A percentile compares a stretch with the other conserved stretches of the same genome.
Evolutionary conservation across 163 green algal genomes (phyloP).

Genomic region (Chlorella variabilis): DNA sequence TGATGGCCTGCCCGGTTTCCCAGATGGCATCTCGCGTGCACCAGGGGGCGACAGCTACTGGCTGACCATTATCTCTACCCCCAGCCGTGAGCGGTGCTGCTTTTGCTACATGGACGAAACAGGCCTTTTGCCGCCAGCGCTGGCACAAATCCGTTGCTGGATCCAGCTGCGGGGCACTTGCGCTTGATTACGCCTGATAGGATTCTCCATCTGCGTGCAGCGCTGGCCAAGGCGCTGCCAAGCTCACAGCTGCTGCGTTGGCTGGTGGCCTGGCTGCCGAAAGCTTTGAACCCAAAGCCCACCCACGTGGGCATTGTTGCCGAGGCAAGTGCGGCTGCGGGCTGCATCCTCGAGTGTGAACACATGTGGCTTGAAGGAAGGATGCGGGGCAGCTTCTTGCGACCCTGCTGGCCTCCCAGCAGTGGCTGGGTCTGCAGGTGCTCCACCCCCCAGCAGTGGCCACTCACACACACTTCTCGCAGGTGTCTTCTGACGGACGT

Average conservation of each 20-base stretch:
- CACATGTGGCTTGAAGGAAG: no score
- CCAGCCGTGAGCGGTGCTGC: slow-evolving; percentile 25
- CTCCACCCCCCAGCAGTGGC: neutral
- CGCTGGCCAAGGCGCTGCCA: neutral
- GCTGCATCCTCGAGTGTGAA: no score
- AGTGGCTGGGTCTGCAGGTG: no score
- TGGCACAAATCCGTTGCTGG: no score
- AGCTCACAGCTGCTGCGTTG: slow-evolving; percentile 25
- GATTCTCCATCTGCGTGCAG: neutral
- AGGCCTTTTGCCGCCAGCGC: no score
- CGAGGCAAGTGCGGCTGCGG: no score
- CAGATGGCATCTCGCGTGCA: slow-evolving; percentile 56
- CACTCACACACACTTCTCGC: no score
- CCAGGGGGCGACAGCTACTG: slow-evolving; percentile 51
- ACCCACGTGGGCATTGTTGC: slow-evolving; percentile 28
- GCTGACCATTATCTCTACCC: slow-evolving; percentile 42
- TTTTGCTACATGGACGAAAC: no score
- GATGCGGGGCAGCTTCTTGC: no score
- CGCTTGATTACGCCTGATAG: no score
- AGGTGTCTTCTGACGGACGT: slow-evolving; percentile 38
- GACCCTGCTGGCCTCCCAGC: no score
- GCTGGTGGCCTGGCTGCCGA: slow-evolving; percentile 9
- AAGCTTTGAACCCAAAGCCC: neutral
- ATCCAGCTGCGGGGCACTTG: no score
- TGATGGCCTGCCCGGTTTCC: slow-evolving; percentile 64